Evolutionary conservation across 1,139 yeast genomes (phyloP), one percentile per base, ranked within the genome.

Genomic region (Protomyces macrosporus): DNA sequence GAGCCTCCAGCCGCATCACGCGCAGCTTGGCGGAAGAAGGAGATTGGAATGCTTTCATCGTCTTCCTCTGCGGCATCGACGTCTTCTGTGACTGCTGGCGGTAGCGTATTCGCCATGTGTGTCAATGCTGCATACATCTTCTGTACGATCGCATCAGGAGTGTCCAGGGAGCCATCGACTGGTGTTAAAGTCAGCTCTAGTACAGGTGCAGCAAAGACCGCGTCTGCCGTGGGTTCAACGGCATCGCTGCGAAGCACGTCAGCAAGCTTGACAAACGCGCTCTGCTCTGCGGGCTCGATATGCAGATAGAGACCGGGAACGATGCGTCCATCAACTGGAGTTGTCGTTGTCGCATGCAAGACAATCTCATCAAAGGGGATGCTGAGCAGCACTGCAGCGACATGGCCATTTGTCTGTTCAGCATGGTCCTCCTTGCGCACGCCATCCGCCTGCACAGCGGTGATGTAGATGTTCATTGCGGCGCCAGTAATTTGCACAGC

Each of bases 271-370:
- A 23, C 23, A 23, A 23, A 23, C 23, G 23, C 23, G 23, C 23
- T 23, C 23, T 23, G 23, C 23, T 23, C 23, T 16, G 48, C n/a
- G 1, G 48, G 48, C 30, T 42, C 48, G 23, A 42, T 16, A 10
- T 42, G 48, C 48, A 42, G n/a, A 14, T 42, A 42, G 6, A 42
- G 32, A 5, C 30, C 16, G 1, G 48, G 32, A 5, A 16, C 1
- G 3, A 30, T 10, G 2, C 48, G 30, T 42, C 12, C 48, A 14
- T 23, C 7, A 14, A 30, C 4, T 9, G 1, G 23, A 23, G 32
- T 42, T 10, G 32, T 42, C 32, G 48, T 42, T 16, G 48, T 42
- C 5, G 48, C 48, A 35, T 58, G 62, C 45, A 58, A 35, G 35
- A 35, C 35, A 7, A 58, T 52, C 14, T 58, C 55, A 6, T 33